phyloP scores from a whole-genome alignment of 768 basidiomycete genomes.

The Pholiota microspora region DNA sequence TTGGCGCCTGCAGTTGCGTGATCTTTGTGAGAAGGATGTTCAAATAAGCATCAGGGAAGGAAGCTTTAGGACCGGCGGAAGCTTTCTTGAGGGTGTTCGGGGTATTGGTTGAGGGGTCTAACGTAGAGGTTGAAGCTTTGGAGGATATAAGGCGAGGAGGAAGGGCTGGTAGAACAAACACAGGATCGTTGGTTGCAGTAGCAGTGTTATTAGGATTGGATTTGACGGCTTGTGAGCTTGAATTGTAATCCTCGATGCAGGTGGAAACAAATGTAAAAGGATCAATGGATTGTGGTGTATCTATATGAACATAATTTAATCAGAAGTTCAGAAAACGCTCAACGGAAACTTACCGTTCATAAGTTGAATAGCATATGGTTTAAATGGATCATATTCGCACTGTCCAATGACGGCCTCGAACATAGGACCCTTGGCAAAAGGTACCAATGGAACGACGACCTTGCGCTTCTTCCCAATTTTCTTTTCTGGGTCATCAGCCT shows the following conservation, averaged over 20 bases:
- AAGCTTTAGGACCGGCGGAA: constrained; percentile 43
- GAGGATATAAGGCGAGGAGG: constrained; percentile 32
- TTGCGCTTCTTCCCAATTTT: constrained; percentile 69
- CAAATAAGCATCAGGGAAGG: constrained; percentile 69
- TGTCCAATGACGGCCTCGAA: constrained; percentile 73
- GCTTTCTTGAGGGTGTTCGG: constrained; percentile 27
- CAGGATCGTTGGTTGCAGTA: constrained; percentile 19
- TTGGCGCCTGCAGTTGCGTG: constrained; percentile 55
- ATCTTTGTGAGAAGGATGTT: constrained; percentile 64
- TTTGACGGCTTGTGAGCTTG: constrained; percentile 23
- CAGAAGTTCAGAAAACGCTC: background rate
- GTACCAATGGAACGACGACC: constrained; percentile 73
- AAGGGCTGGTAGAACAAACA: constrained; percentile 48
- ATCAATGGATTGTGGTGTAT: constrained; percentile 69
- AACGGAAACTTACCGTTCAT: constrained; percentile 67
- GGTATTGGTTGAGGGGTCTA: constrained; percentile 11
- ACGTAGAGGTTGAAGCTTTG: constrained; percentile 14
- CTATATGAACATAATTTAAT: constrained; percentile 35
- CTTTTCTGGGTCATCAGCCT: constrained; percentile 52
- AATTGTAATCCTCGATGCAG: constrained; percentile 35
- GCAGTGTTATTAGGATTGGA: constrained; percentile 6
- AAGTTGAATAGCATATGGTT: constrained; percentile 71
- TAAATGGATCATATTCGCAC: constrained; percentile 69
- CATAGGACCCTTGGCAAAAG: constrained; percentile 78
- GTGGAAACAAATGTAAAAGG: constrained; percentile 74